Percentiles rank a stretch among this genome's conserved stretches.
Evolutionary conservation across 441 rosid species (phyloP).

Genomic region (Gossypium davidsonii): DNA sequence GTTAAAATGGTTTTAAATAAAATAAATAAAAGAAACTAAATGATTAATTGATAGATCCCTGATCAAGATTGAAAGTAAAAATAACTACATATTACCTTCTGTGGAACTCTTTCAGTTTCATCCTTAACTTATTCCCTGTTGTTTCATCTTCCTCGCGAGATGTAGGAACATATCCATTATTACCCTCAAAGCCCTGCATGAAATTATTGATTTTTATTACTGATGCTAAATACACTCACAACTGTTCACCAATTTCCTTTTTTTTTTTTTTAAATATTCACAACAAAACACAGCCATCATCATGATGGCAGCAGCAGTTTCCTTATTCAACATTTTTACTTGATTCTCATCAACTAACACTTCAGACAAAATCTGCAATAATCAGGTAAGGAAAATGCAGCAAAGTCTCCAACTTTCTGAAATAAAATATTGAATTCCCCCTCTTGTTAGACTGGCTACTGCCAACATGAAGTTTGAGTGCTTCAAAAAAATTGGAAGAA

Average conservation of each 20-base stretch:
- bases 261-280: background rate
- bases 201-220: background rate
- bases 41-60: background rate
- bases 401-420: background rate
- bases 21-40: background rate
- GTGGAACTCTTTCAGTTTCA: background rate
- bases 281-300: background rate
- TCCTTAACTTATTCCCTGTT: background rate
- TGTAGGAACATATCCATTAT: background rate
- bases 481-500: too few species aligned
- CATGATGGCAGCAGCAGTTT: conserved; percentile 1
- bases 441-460: too few species aligned
- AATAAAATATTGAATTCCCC: too few species aligned
- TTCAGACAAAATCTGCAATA: background rate
- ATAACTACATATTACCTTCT: background rate
- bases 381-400: background rate
- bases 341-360: background rate
- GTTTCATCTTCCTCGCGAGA: background rate
- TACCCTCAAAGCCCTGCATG: conserved; percentile 6
- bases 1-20: background rate
- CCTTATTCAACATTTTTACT: background rate
- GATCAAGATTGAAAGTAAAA: background rate
- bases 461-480: too few species aligned
- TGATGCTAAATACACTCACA: background rate
- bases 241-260: background rate